Evolutionary conservation across 2,329 filamentous ascomycete genomes (phyloP), one percentile per base, ranked within the genome.

Genomic region (Metarhizium album): DNA sequence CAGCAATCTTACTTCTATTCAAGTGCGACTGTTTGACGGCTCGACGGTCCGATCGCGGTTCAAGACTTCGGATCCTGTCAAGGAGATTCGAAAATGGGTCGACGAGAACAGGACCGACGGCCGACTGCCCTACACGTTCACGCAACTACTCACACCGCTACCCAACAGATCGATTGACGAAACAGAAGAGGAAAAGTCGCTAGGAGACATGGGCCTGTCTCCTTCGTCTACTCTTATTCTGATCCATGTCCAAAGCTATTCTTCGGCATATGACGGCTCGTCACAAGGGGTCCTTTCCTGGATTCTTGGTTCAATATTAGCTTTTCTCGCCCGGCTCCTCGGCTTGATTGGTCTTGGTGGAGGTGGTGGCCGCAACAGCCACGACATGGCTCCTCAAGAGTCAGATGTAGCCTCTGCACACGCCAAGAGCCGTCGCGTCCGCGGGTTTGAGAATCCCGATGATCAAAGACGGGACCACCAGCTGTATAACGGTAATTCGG

Each of bases 401-500:
- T 42, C 47, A 16, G 52, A 57, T 11, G 45, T 53, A 16, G 50
- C 52, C 4, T 42, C 54, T 3, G 46, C 54, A 9, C 58, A 59
- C 33, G 60, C 58, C 14, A 60, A 55, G 20, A 55, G 57, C 31
- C 51, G 53, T 23, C 60, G 61, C 40, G 60, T 57, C 48, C 62
- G 47, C 43, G 55, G 62, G 48, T 62, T 62, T 54, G 59, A 64
- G 55, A 78, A 83, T 53, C 70, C 75, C 38, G 70, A 75, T 20
- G 72, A 78, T 54, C 71, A 74, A 38, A 72, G 73, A 49, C 68
- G 78, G 50, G 75, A 83, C 55, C 77, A 82, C 43, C 84, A 94
- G 61, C 78, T 94, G 45, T 95, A 96, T 63, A 96, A 96, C 61
- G 90, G 90, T 1, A 96, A 95, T 62, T 87, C 87, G 64, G 87